Evolutionary conservation across 1,284 basidiomycete genomes (phyloP), one percentile per base, ranked within the genome.

Genomic region (Boletus calvinii): DNA sequence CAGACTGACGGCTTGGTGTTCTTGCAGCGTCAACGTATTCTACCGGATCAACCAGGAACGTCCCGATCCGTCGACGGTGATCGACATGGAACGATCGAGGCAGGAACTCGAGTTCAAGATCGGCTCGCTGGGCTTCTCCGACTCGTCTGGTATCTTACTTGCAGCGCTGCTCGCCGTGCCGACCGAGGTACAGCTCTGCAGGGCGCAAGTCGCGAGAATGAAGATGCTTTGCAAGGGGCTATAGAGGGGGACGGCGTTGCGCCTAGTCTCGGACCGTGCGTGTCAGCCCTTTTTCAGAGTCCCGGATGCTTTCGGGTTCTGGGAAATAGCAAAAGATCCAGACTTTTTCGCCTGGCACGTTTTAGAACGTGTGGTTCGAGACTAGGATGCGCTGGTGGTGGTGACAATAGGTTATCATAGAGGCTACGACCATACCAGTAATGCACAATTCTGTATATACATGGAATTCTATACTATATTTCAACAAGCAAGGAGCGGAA

Each of bases 41-140:
- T 92, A 88, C 69, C 86, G 84, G 50, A 79, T 94, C 52, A 92
- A 91, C 45, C 87, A 90, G 57, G 89, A 92, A 62, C 74, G 73
- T 6, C 76, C 77, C 2, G 74, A 79, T 54, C 67, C 74, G 4
- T 64, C 69, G 9, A 68, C 68, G 11, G 66, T 62, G 53, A 68
- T 71, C 51, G 78, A 84, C 53, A 67, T 71, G 18, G 85, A 87
- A 64, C 78, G 79, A 30, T 73, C 76, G 17, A 77, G 77, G 57
- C 87, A 90, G 63, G 89, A 92, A 66, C 81, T 83, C 51, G 92
- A 94, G 70, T 95, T 94, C 71, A 85, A 85, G 72, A 95, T 95
- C 54, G 92, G 92, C 8, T 91, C 89, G 0, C 85, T 93, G 32
- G 92, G 92, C 6, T 83, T 91, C 52, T 74, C 87, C 12, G 87